Conservation (phyloP, 306 rosid genomes). For the Begonia peltatifolia region DNA sequence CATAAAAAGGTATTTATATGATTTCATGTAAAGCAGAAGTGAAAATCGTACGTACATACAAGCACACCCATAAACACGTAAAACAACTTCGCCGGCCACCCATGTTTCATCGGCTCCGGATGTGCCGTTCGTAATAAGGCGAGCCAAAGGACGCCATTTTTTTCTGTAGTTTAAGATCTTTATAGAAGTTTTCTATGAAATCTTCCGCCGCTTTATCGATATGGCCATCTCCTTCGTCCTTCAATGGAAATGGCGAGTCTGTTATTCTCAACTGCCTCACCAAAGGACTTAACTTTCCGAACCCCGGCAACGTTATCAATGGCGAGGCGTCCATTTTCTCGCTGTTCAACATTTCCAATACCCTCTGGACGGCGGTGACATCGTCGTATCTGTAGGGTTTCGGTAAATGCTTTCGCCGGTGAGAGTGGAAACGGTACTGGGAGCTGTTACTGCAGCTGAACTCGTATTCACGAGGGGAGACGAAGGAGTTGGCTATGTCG, state of each 20-base stretch:
- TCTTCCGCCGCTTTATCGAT: constrained; percentile 51
- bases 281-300: constrained; percentile 48
- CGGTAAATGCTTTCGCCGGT: constrained; percentile 2
- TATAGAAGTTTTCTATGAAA: constrained; percentile 47
- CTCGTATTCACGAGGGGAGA: constrained; percentile 61
- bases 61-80: no score
- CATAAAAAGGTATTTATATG: no score
- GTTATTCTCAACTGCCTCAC: constrained; percentile 46
- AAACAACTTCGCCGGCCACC: no score
- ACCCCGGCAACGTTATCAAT: constrained; percentile 47
- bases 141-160: constrained; percentile 21
- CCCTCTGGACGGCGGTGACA: constrained; percentile 36
- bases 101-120: no score
- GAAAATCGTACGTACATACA: no score
- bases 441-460: constrained; percentile 96
- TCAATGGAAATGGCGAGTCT: constrained; percentile 52
- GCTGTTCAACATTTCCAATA: constrained; percentile 42
- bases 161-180: constrained; percentile 30
- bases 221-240: constrained; percentile 34
- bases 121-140: constrained; percentile 10
- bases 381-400: constrained; percentile 31
- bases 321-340: constrained; percentile 37
- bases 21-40: no score
- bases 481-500: constrained; percentile 31
- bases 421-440: constrained; percentile 17